Percentiles rank a stretch among this genome's conserved stretches.
Evolutionary conservation across 2,329 filamentous ascomycete species (phyloP).

Genomic region (Mollisiaceae sp.): DNA sequence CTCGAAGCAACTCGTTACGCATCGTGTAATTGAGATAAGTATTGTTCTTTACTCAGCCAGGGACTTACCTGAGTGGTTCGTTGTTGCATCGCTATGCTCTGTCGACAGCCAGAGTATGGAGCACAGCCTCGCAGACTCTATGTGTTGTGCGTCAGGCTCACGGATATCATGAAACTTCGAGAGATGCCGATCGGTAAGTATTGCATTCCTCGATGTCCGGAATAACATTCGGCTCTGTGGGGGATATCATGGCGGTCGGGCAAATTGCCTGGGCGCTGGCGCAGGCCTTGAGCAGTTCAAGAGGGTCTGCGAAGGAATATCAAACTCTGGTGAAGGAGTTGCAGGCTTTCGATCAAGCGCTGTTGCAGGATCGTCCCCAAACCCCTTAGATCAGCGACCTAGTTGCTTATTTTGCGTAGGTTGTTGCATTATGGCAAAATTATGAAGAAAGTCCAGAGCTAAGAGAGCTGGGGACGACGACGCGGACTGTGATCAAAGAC

Average conservation of each 20-base stretch:
- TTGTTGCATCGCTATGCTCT: not conserved
- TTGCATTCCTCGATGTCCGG: not conserved
- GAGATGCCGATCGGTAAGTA: not conserved
- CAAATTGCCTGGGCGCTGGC: slow-evolving; percentile 14
- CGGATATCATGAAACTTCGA: not conserved
- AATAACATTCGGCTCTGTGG: not conserved
- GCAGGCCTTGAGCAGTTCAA: slow-evolving; percentile 9
- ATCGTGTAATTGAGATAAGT: not conserved
- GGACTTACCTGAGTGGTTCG: not conserved
- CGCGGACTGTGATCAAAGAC: slow-evolving; percentile 12
- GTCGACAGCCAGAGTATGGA: not conserved
- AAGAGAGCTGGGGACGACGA: not conserved
- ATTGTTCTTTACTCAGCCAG: not conserved
- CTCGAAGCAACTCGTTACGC: not conserved
- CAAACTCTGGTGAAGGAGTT: slow-evolving; percentile 20
- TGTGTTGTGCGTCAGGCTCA: not conserved
- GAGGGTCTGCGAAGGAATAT: slow-evolving; percentile 24
- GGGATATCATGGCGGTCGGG: slow-evolving; percentile 2
- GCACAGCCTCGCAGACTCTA: not conserved
- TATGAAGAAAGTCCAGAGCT: not conserved
- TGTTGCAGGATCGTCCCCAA: slow-evolving; percentile 16
- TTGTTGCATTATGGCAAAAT: not conserved
- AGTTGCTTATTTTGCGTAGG: not conserved
- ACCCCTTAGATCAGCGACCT: not conserved
- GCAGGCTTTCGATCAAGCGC: slow-evolving; percentile 14